Evolutionary conservation across 495 filamentous ascomycete species (phyloP), one percentile per base, ranked within the genome.

Genomic region (Annulohypoxylon bovei): DNA sequence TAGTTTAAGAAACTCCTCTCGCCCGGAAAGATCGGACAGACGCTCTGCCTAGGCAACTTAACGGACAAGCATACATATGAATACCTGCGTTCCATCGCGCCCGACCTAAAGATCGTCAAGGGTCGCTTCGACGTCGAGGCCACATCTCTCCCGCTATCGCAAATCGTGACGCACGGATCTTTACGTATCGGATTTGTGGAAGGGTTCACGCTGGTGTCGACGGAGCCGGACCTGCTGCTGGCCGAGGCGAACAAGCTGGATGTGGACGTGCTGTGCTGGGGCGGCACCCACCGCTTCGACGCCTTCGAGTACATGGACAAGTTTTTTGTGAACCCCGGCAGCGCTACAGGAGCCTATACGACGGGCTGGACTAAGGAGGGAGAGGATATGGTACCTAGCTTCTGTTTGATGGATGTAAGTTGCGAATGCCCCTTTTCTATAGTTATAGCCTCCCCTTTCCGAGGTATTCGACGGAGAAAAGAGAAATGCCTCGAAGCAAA

Each of bases 321-420:
- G 79, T 99, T 99, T 83, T 99, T 99, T 80, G 90, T 99, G 44
- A 99, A 98, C 77, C 95, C 95, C 1, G 95, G 95, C n/a, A 96
- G 92, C 79, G 94, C 92, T 20, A 96, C 93, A 7, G 93, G 93
- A 9, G 94, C 94, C 0, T 87, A 93, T 76, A 90, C 88, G 44
- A 90, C 89, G 0, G 79, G 79, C 30, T 82, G 79, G 77, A 75
- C 77, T 30, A 63, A 88, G 83, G 86, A 85, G 80, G 54, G 86
- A 18, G 94, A 97, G 77, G 93, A 96, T 37, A 91, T 92, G 62
- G 89, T 90, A 60, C 95, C 95, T 52, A 98, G 96, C 77, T 99
- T 99, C 80, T 97, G 95, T 78, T 80, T 99, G 80, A 98, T 99
- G 95, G 96, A 99, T 88, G 95, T 98, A 76, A 84, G 93, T 92